phyloP scores from a whole-genome alignment of 371 early-diverging fungal genomes.

The Mucor circinelloides region DNA sequence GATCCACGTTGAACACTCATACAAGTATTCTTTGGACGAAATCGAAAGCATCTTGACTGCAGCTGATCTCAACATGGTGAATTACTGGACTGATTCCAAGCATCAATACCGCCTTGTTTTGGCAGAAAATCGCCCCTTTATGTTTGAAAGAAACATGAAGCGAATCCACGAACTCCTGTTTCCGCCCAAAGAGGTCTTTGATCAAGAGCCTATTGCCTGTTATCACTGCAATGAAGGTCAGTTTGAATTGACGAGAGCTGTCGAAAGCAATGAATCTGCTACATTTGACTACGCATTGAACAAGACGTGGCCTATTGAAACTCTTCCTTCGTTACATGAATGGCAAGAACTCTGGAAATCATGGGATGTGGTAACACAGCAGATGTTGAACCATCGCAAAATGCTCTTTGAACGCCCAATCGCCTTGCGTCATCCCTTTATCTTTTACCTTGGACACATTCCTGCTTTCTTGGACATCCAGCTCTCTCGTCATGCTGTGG shows the following conservation, averaged over 20 bases:
- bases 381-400: constrained; percentile 58
- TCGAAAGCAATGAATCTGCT: background rate
- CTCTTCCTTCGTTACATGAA: constrained; percentile 60
- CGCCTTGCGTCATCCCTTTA: constrained; percentile 82
- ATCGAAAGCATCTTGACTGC: constrained; percentile 57
- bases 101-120: constrained; percentile 73
- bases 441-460: constrained; percentile 91
- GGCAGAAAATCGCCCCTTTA: constrained; percentile 72
- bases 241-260: background rate
- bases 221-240: constrained; percentile 14
- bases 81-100: constrained; percentile 66
- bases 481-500: constrained; percentile 60
- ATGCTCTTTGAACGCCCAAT: constrained; percentile 78
- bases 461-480: constrained; percentile 89
- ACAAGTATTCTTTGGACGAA: constrained; percentile 78
- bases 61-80: constrained; percentile 56
- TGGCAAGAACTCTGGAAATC: constrained; percentile 82
- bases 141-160: constrained; percentile 37
- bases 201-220: constrained; percentile 20
- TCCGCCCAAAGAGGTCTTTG: constrained; percentile 8
- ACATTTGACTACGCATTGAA: background rate
- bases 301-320: constrained; percentile 24
- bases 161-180: constrained; percentile 14
- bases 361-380: constrained; percentile 75
- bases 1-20: constrained; percentile 88